Percentiles rank a stretch among this genome's conserved stretches.
These are phyloP conservation scores for Fraxinus floribunda DNA, from an alignment of 305 asterid genomes.

Conservation along the genomic window DNA sequence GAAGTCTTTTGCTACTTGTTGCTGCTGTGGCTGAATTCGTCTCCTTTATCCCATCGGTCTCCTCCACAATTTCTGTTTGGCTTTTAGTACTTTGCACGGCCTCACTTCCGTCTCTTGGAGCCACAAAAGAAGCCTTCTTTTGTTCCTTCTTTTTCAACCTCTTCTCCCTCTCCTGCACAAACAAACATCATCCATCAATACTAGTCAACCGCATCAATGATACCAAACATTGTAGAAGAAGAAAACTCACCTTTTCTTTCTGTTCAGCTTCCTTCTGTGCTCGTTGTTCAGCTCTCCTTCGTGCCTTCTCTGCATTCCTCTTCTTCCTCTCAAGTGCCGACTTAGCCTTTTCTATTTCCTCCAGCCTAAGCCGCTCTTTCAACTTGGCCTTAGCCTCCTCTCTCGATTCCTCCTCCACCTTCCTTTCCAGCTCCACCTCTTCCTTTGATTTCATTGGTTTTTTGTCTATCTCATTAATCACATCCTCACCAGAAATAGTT, in stretches of 20 bases:
- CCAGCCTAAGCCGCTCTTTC: slow-evolving; percentile 73
- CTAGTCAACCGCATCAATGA: background rate
- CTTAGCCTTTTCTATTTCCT: slow-evolving; percentile 70
- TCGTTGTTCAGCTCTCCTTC: slow-evolving; percentile 63
- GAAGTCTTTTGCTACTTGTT: slow-evolving; percentile 39
- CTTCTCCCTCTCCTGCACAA: slow-evolving; percentile 76
- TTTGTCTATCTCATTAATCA: slow-evolving; percentile 31
- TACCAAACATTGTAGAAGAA: background rate
- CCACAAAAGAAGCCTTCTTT: slow-evolving; percentile 44
- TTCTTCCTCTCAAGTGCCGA: slow-evolving; percentile 92
- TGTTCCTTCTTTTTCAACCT: slow-evolving; percentile 78
- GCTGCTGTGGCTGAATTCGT: slow-evolving; percentile 10
- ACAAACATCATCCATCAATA: background rate
- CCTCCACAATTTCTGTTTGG: slow-evolving; percentile 35
- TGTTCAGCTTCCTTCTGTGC: slow-evolving; percentile 85
- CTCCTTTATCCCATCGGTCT: slow-evolving; percentile 39
- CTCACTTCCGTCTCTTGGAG: slow-evolving; percentile 38
- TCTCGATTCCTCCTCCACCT: slow-evolving; percentile 54
- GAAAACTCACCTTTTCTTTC: slow-evolving; percentile 69
- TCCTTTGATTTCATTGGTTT: slow-evolving; percentile 45
- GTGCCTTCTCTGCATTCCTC: slow-evolving; percentile 70
- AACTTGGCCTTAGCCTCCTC: slow-evolving; percentile 51
- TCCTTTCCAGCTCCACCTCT: slow-evolving; percentile 58
- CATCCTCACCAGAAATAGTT: slow-evolving; percentile 29
- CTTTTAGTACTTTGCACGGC: slow-evolving; percentile 39